These are phyloP conservation scores for Podila clonocystis DNA, from an alignment of 192 early-diverging fungal genomes.

Conservation along the genomic window DNA sequence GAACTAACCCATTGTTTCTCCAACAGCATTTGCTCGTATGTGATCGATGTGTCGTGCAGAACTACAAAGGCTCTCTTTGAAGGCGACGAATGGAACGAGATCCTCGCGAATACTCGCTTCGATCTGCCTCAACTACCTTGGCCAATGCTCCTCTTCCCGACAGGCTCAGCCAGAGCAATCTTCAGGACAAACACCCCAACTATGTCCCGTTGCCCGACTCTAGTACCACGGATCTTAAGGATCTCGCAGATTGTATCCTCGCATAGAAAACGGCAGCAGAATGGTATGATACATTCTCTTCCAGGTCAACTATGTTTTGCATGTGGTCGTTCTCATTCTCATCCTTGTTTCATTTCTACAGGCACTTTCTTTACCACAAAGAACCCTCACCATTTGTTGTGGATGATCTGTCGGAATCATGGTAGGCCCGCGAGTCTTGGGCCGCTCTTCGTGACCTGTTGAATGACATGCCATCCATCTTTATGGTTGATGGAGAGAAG, in stretches of 20 bases:
- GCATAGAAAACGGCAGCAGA: slow-evolving; percentile 9
- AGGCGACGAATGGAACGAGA: slow-evolving; percentile 2
- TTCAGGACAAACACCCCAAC: background rate
- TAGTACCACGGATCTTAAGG: background rate
- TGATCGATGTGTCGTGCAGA: background rate
- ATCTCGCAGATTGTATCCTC: background rate
- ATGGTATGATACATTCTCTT: background rate
- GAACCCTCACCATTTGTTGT: background rate
- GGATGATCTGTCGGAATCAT: slow-evolving; percentile 10
- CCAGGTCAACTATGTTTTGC: background rate
- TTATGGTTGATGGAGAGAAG: slow-evolving; percentile 8
- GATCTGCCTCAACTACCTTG: background rate
- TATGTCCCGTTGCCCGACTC: background rate
- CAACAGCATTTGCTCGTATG: slow-evolving; percentile 1
- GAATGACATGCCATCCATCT: slow-evolving; percentile 4
- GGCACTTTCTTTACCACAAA: slow-evolving; percentile 8
- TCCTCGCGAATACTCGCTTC: slow-evolving; percentile 1
- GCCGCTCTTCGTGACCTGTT: slow-evolving; percentile 1
- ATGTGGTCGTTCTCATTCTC: background rate
- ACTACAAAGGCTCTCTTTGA: background rate
- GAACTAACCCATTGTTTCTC: background rate
- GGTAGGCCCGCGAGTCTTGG: slow-evolving; percentile 6
- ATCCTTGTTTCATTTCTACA: background rate
- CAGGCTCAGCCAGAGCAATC: background rate
- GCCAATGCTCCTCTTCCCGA: background rate